Evolutionary conservation across 2,329 filamentous ascomycete species (phyloP).

Genomic region (Immersiporthe knoxdaviesiana): DNA sequence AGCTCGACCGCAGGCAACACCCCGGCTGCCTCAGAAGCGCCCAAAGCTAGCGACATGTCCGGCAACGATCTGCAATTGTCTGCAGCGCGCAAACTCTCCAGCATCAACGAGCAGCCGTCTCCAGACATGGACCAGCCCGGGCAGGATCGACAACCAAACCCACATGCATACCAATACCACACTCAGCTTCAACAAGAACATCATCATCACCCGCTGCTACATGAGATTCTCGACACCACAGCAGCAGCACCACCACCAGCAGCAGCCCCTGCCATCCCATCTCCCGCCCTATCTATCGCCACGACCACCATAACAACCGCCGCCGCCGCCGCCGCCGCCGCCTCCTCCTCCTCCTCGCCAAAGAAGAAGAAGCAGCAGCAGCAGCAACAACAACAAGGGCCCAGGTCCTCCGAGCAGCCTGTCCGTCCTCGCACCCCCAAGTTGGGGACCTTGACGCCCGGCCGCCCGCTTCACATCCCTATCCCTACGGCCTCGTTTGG

Average conservation of each 20-base stretch:
- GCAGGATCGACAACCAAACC: background rate
- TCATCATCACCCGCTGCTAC: background rate
- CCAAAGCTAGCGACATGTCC: slow-evolving; percentile 28
- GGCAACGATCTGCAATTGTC: slow-evolving; percentile 42
- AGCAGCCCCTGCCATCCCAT: background rate
- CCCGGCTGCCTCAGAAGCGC: slow-evolving; percentile 6
- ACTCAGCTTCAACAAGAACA: background rate
- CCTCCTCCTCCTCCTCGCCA: background rate
- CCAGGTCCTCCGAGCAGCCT: slow-evolving; percentile 32
- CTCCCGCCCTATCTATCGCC: background rate
- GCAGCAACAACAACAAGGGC: too few species aligned
- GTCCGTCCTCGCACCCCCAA: slow-evolving; percentile 31
- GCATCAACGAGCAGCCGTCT: slow-evolving; percentile 40
- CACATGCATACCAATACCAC: background rate
- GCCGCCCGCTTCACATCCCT: slow-evolving; percentile 23
- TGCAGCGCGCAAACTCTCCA: slow-evolving; percentile 37
- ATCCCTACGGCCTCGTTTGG: slow-evolving; percentile 22
- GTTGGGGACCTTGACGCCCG: slow-evolving; percentile 13
- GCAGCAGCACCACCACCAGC: too few species aligned
- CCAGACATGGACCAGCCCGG: slow-evolving; percentile 19
- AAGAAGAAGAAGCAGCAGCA: slow-evolving; percentile 9
- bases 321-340: slow-evolving; percentile 8
- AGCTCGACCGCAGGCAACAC: background rate
- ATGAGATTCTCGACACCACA: background rate
- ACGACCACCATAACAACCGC: background rate